Base-by-base conservation (phyloP, 2,329 filamentous ascomycete genomes). In the Lachnellula cervina region DNA sequence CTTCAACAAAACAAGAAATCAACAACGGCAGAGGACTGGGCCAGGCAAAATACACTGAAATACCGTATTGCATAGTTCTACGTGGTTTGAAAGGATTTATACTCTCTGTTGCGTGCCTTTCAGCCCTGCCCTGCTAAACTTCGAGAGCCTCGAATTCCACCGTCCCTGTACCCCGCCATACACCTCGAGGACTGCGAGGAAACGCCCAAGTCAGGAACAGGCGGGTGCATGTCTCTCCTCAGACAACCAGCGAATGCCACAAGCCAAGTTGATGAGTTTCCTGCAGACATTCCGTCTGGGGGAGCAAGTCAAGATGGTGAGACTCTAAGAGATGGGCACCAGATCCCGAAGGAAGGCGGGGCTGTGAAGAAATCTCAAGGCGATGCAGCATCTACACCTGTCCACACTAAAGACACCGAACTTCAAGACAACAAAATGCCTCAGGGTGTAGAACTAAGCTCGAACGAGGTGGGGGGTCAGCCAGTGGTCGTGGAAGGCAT, bases 201-300 rank as follows among this genome's bases (percentile, higher is more conserved):
- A 59, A 59, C 61, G 64, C 66, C 66, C 59, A 54, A 49, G 28
- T 53, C 48, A 64, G 68, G 67, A 61, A 63, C 61, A 60, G 49
- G 54, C 51, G 62, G 60, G 61, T 69, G 66, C 57, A 69, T 69
- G 67, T 69, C 67, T 68, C 55, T 66, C 61, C 63, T 65, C 48
- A 64, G 56, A 61, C 60, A 62, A 49, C 55, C 61, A 54, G 53
- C 55, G 61, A 66, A 65, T 59, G 58, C 54, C 59, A 58, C 58
- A 58, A 55, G 59, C 28, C 48, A 42, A 45, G 43, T 51, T 61
- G 57, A 67, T 66, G 64, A 64, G 55, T 48, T 62, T 55, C 52
- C 52, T 37, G 54, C 55, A 48, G 49, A 43, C 25, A 9, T 37
- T 40, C 21, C 55, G 19, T 49, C 52, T 21, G 42, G 25, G 9